Evolutionary conservation across 805 yeast species (phyloP).

Genomic region (Candida ortonii): DNA sequence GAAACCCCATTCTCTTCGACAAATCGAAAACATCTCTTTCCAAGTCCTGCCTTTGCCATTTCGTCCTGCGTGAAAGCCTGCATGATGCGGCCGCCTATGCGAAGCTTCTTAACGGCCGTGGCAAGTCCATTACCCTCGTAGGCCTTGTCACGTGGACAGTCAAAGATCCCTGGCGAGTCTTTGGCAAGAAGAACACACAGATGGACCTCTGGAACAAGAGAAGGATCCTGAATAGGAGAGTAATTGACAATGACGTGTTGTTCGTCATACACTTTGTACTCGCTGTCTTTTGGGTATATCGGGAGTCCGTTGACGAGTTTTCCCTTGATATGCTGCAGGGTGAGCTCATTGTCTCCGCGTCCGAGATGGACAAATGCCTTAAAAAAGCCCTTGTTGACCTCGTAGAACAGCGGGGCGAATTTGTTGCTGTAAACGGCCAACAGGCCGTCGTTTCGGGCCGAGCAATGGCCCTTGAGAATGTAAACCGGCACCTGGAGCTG

Average conservation of each 20-base stretch:
- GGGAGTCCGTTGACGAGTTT: slow-evolving; percentile 34
- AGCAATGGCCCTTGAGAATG: slow-evolving; percentile 46
- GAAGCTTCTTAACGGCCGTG: slow-evolving; percentile 65
- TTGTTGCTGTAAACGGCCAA: slow-evolving; percentile 40
- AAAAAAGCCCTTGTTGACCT: slow-evolving; percentile 67
- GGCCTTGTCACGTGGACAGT: slow-evolving; percentile 53
- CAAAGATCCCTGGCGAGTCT: slow-evolving; percentile 70
- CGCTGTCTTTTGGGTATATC: slow-evolving; percentile 13
- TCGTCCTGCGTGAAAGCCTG: slow-evolving; percentile 90
- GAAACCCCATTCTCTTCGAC: slow-evolving; percentile 60
- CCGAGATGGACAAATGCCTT: slow-evolving; percentile 66
- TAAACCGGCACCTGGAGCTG: slow-evolving; percentile 45
- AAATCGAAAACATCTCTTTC: slow-evolving; percentile 71
- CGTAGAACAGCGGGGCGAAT: slow-evolving; percentile 70
- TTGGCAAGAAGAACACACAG: slow-evolving; percentile 69
- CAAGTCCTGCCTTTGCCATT: slow-evolving; percentile 73
- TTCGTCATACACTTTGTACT: slow-evolving; percentile 16
- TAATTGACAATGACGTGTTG: slow-evolving; percentile 37
- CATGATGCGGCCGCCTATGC: slow-evolving; percentile 83
- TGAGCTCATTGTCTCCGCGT: slow-evolving; percentile 59
- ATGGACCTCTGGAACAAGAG: slow-evolving; percentile 67
- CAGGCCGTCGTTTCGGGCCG: slow-evolving; percentile 32
- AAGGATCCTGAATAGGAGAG: slow-evolving; percentile 41
- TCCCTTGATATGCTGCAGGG: slow-evolving; percentile 47
- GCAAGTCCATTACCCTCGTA: slow-evolving; percentile 64